A percentile compares a stretch with the other conserved stretches of the same genome.
These are phyloP conservation scores for Boletus eberwhitei DNA, from an alignment of 768 basidiomycete genomes.

Conservation along the genomic window DNA sequence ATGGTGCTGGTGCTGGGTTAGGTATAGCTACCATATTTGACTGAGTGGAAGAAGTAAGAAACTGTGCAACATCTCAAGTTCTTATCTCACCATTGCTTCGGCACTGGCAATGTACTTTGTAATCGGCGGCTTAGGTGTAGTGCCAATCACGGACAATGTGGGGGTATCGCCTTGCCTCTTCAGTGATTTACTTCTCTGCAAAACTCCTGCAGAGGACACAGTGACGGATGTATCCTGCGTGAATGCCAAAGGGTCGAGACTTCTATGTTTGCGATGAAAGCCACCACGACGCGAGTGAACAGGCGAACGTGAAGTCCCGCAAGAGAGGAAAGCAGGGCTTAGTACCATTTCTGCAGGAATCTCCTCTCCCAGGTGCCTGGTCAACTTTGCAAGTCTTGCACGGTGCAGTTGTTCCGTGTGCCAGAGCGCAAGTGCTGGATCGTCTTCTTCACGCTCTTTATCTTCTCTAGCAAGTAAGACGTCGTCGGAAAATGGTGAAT, in stretches of 20 bases:
- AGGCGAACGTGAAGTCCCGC: neutral
- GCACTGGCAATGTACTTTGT: neutral
- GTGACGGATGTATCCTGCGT: neutral
- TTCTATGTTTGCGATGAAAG: constrained; percentile 13
- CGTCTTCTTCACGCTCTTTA: constrained; percentile 5
- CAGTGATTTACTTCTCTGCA: constrained; percentile 33
- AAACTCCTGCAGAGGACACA: neutral
- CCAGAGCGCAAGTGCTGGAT: neutral
- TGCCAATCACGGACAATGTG: neutral
- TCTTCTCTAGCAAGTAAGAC: constrained; percentile 8
- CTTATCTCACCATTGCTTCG: constrained; percentile 5
- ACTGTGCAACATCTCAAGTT: neutral
- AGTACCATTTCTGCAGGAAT: constrained; percentile 36
- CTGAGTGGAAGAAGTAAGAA: constrained; percentile 5
- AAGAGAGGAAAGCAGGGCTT: constrained; percentile 4
- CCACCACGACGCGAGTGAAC: neutral
- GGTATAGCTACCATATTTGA: neutral
- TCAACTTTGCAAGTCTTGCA: constrained; percentile 35
- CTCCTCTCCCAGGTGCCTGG: constrained; percentile 37
- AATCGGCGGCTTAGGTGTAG: neutral
- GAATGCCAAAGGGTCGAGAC: constrained; percentile 13
- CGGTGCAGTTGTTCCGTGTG: constrained; percentile 27
- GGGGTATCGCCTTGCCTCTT: constrained; percentile 4
- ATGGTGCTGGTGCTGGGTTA: neutral
- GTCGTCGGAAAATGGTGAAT: constrained; percentile 8